A percentile compares a stretch with the other conserved stretches of the same genome.
These are phyloP conservation scores for Fusarium mexicanum DNA, from an alignment of 2,329 filamentous ascomycete species.

Conservation along the genomic window DNA sequence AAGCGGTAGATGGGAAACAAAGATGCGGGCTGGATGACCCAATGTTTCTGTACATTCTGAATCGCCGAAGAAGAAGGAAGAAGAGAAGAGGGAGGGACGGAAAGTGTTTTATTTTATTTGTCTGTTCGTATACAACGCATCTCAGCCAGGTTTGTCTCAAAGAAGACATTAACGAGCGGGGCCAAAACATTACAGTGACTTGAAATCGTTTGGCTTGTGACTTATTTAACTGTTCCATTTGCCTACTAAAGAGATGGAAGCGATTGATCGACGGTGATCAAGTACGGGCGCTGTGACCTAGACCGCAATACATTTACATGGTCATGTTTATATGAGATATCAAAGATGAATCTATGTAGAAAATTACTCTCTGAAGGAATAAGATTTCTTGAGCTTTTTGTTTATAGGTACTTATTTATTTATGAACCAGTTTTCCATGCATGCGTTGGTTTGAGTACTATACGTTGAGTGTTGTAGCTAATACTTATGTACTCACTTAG, in stretches of 20 bases:
- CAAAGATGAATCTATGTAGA: conserved; percentile 15
- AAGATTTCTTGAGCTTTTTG: neutral
- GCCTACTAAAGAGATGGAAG: neutral
- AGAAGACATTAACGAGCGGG: conserved; percentile 40
- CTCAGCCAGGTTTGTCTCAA: conserved; percentile 38
- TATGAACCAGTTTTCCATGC: neutral
- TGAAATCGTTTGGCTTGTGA: conserved; percentile 12
- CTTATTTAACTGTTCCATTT: conserved; percentile 14
- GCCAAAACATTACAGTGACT: conserved; percentile 28
- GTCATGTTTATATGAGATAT: conserved; percentile 1
- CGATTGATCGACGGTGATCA: neutral
- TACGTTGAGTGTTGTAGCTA: neutral
- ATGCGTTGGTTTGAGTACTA: neutral
- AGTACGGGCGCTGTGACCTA: neutral
- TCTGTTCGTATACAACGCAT: conserved; percentile 43
- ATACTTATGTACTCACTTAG: neutral
- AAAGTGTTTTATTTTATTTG: conserved; percentile 36
- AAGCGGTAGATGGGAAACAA: conserved; percentile 22
- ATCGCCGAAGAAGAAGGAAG: conserved; percentile 21
- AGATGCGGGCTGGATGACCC: conserved; percentile 34
- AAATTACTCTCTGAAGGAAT: neutral
- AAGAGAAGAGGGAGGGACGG: neutral
- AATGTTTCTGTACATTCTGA: conserved; percentile 17
- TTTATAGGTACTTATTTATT: neutral
- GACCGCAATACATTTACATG: conserved; percentile 13